These are phyloP conservation scores for Fusarium pseudoanthophilum DNA, from an alignment of 2,329 filamentous ascomycete species.

Conservation along the genomic window DNA sequence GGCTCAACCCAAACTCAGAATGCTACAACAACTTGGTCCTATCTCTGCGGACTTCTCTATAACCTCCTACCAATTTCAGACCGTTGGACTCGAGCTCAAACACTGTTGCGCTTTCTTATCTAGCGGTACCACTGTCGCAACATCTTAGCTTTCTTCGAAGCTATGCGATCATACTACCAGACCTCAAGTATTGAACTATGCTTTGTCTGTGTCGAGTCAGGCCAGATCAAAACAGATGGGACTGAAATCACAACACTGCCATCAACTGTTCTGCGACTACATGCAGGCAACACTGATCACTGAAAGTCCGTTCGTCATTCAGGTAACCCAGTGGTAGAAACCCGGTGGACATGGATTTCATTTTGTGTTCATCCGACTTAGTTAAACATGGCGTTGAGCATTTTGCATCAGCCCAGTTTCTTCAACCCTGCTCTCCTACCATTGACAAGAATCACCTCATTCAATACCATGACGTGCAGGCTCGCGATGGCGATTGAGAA, in stretches of 20 bases:
- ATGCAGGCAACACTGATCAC: not conserved
- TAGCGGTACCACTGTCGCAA: not conserved
- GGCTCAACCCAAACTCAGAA: conserved; percentile 10
- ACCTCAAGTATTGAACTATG: not conserved
- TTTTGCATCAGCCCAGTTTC: conserved; percentile 14
- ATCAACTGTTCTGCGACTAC: not conserved
- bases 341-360: not conserved
- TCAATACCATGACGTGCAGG: not conserved
- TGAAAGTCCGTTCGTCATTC: not conserved
- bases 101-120: not conserved
- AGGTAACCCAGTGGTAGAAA: not conserved
- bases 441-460: not conserved
- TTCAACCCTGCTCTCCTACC: conserved; percentile 1
- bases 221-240: not conserved
- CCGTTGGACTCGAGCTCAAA: not conserved
- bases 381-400: not conserved
- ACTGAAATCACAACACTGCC: not conserved
- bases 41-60: not conserved
- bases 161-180: conserved; percentile 12
- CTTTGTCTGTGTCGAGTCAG: conserved; percentile 2
- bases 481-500: not conserved
- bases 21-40: not conserved
- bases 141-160: conserved; percentile 8
- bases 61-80: conserved; percentile 3
- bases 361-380: not conserved